Evolutionary conservation across 139 green algal genomes (phyloP).

Genomic region (Tetradesmus obliquus): DNA sequence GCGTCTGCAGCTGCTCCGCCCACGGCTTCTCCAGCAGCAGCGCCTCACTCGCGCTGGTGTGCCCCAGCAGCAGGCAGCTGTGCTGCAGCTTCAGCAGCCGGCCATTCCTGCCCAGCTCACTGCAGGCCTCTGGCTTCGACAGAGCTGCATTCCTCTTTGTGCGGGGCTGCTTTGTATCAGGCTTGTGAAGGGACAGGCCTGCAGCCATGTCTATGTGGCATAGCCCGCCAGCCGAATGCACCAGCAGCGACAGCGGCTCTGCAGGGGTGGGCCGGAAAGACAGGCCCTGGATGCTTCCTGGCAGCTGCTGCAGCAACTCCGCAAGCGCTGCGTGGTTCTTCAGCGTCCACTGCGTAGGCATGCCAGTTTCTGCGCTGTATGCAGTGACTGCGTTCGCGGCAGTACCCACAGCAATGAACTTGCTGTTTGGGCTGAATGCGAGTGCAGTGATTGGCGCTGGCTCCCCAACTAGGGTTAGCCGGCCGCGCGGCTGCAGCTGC

Average conservation of each 20-base stretch:
- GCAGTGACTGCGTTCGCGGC: constrained; percentile 53
- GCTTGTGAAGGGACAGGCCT: constrained; percentile 25
- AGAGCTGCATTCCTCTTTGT: constrained; percentile 13
- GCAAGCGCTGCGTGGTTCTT: constrained; percentile 39
- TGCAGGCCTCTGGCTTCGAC: background rate
- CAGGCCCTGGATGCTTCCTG: constrained; percentile 55
- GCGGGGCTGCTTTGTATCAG: background rate
- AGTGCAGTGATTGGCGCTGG: constrained; percentile 58
- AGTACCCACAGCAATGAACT: constrained; percentile 59
- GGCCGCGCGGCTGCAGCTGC: constrained; percentile 12
- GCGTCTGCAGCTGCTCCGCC: constrained; percentile 23
- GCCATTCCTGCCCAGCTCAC: constrained; percentile 48
- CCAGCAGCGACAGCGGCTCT: constrained; percentile 45
- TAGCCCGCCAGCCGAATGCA: constrained; percentile 40
- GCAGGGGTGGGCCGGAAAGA: constrained; percentile 47
- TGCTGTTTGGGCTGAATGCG: constrained; percentile 65
- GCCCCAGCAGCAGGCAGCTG: constrained; percentile 53
- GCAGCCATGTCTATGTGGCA: constrained; percentile 56
- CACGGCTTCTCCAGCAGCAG: constrained; percentile 52
- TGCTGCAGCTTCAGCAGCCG: constrained; percentile 55
- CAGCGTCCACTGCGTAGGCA: constrained; percentile 54
- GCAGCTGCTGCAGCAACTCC: constrained; percentile 51
- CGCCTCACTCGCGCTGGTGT: constrained; percentile 36
- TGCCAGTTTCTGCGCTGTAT: constrained; percentile 53
- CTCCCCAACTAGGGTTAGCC: constrained; percentile 62